phyloP scores from a whole-genome alignment of 2,329 filamentous ascomycete genomes.

The Thielaviopsis populi region DNA sequence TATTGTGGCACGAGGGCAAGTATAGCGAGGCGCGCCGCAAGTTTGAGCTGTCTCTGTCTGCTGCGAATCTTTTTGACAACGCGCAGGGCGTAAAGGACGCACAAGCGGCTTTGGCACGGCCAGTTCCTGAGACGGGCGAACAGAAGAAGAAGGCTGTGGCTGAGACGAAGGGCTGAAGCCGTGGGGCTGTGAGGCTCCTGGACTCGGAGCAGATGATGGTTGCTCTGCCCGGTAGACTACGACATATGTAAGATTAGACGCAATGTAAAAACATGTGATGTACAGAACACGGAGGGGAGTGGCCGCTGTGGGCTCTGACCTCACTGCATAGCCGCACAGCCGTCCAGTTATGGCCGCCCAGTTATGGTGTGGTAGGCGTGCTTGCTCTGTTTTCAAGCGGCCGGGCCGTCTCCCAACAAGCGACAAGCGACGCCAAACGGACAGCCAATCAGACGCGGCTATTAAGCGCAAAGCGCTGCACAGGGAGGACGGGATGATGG shows the following conservation, averaged over 20 bases:
- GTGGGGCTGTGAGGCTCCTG: neutral
- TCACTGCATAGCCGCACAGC: too few species aligned
- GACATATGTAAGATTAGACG: neutral
- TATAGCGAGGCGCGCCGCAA: constrained; percentile 11
- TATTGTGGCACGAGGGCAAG: constrained; percentile 14
- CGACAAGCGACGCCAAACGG: neutral
- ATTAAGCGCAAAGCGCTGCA: neutral
- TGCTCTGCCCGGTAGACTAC: neutral
- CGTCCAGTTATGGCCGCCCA: too few species aligned
- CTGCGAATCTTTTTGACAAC: constrained; percentile 13
- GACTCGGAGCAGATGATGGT: neutral
- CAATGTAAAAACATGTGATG: neutral
- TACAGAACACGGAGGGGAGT: neutral
- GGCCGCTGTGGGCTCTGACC: neutral
- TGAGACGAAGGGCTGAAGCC: neutral
- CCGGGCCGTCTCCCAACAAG: neutral
- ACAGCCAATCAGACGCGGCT: constrained; percentile 1
- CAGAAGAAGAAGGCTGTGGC: neutral
- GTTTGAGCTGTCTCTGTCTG: constrained; percentile 4
- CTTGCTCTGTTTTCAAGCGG: neutral
- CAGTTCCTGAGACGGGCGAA: neutral
- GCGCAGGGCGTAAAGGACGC: constrained; percentile 2
- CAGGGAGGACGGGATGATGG: neutral
- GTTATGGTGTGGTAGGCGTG: too few species aligned
- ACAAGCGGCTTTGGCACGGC: constrained; percentile 3